Percentiles rank a stretch among this genome's conserved stretches.
These are phyloP conservation scores for Centaurea solstitialis DNA, from an alignment of 129 eudicot genomes.

Conservation along the genomic window DNA sequence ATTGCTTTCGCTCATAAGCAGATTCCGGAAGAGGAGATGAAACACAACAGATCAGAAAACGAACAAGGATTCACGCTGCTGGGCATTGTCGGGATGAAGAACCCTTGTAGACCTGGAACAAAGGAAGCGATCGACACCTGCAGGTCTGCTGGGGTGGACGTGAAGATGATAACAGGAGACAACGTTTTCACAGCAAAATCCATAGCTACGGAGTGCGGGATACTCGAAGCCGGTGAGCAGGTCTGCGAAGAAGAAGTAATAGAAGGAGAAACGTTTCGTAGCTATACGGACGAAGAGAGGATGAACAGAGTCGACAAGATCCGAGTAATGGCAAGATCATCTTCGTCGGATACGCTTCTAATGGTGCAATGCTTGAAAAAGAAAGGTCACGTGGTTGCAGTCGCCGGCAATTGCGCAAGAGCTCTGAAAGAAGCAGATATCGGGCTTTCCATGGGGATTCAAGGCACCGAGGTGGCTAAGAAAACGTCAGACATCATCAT, in stretches of 20 bases:
- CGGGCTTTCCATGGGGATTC: conserved; percentile 94
- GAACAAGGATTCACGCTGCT: conserved; percentile 59
- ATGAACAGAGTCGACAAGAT: conserved; percentile 50
- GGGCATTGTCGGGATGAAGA: conserved; percentile 78
- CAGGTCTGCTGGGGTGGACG: conserved; percentile 62
- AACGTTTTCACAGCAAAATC: conserved; percentile 91
- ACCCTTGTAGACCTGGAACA: conserved; percentile 82
- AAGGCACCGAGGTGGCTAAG: conserved; percentile 87
- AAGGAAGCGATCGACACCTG: conserved; percentile 66
- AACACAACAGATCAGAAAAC: conserved; percentile 24
- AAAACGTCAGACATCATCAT: conserved; percentile 90
- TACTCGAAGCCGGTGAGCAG: conserved; percentile 48
- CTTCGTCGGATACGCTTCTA: conserved; percentile 81
- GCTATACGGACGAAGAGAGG: conserved; percentile 59
- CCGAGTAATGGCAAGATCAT: conserved; percentile 86
- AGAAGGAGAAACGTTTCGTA: conserved; percentile 69
- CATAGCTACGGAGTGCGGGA: conserved; percentile 87
- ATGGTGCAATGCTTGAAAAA: conserved; percentile 83
- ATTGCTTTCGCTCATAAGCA: conserved; percentile 75
- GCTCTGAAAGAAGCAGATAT: conserved; percentile 90
- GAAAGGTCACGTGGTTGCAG: conserved; percentile 86
- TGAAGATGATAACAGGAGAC: conserved; percentile 93
- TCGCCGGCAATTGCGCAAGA: conserved; percentile 87
- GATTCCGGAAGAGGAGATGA: conserved; percentile 15
- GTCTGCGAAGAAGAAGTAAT: conserved; percentile 55